Conservation (phyloP, 192 early-diverging fungal species). For the Backusella psychrophila region DNA sequence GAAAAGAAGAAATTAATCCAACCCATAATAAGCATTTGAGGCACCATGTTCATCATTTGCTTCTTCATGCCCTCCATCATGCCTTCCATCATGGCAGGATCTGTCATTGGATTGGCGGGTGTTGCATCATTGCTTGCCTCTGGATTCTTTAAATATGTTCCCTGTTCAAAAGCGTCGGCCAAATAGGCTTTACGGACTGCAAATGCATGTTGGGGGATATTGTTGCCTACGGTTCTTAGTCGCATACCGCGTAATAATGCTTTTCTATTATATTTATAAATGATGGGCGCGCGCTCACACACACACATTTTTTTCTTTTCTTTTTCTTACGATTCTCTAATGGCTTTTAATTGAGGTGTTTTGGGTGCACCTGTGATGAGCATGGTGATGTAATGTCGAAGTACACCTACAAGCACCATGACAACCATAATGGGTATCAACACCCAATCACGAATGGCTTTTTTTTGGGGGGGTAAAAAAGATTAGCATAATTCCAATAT, state of each 20-base stretch:
- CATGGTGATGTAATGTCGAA: slow-evolving; percentile 89
- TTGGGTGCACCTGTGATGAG: slow-evolving; percentile 85
- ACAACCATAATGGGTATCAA: slow-evolving; percentile 96
- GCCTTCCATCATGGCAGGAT: slow-evolving; percentile 89
- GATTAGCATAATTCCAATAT: background rate
- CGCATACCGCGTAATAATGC: slow-evolving; percentile 71
- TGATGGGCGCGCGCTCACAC: background rate
- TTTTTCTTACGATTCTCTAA: slow-evolving; percentile 70
- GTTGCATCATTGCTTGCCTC: slow-evolving; percentile 51
- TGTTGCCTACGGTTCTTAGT: slow-evolving; percentile 64
- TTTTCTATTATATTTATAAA: slow-evolving; percentile 42
- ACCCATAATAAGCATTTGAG: slow-evolving; percentile 97
- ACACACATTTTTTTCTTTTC: too few species aligned
- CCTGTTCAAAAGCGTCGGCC: slow-evolving; percentile 75
- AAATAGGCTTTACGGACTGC: slow-evolving; percentile 67
- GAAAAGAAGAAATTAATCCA: slow-evolving; percentile 99
- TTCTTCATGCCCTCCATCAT: slow-evolving; percentile 99
- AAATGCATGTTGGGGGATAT: slow-evolving; percentile 76
- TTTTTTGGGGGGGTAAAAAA: background rate
- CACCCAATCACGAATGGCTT: slow-evolving; percentile 89
- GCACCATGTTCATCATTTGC: slow-evolving; percentile 96
- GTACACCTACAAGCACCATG: slow-evolving; percentile 96
- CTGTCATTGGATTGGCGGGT: slow-evolving; percentile 82
- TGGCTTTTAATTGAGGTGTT: slow-evolving; percentile 71
- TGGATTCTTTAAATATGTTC: slow-evolving; percentile 86